Percentiles rank a stretch among this genome's conserved stretches.
Conservation (phyloP, 441 rosid genomes). For the Melastoma candidum region DNA sequence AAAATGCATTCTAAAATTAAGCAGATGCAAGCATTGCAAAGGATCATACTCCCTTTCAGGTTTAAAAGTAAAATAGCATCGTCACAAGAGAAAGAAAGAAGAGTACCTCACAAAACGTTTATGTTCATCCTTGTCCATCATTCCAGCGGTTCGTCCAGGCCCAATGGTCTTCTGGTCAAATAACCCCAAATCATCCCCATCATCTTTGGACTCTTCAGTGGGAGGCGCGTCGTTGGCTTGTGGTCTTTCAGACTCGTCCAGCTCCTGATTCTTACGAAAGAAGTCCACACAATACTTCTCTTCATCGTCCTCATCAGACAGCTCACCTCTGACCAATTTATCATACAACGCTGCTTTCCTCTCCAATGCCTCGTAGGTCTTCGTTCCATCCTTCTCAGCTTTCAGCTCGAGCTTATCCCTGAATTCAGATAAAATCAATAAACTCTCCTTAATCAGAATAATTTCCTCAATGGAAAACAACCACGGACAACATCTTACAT, state of each 20-base stretch:
- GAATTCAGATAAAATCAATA: conserved; percentile 14
- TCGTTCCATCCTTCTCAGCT: conserved; percentile 70
- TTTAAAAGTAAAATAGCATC: neutral
- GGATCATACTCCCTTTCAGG: no score
- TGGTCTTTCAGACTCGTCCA: conserved; percentile 27
- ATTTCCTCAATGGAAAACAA: neutral
- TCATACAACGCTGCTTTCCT: conserved; percentile 83
- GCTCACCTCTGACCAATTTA: conserved; percentile 66
- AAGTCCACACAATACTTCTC: conserved; percentile 93
- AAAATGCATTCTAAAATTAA: no score
- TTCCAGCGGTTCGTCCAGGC: conserved; percentile 50
- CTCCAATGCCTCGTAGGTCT: conserved; percentile 80
- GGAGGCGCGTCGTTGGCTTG: conserved; percentile 17
- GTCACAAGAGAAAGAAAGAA: neutral
- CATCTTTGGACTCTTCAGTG: conserved; percentile 24
- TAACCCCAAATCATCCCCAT: conserved; percentile 22
- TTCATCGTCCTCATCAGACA: conserved; percentile 74
- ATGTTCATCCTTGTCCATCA: conserved; percentile 52
- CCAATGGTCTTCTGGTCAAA: conserved; percentile 42
- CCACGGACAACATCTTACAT: no score
- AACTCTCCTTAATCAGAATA: neutral
- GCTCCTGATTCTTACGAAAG: conserved; percentile 51
- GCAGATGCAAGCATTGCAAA: no score
- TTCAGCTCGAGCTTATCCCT: conserved; percentile 89
- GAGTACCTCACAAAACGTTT: conserved; percentile 76